Evolutionary conservation across 2,329 filamentous ascomycete genomes (phyloP), one percentile per base, ranked within the genome.

Genomic region (Grosmannia huntii): DNA sequence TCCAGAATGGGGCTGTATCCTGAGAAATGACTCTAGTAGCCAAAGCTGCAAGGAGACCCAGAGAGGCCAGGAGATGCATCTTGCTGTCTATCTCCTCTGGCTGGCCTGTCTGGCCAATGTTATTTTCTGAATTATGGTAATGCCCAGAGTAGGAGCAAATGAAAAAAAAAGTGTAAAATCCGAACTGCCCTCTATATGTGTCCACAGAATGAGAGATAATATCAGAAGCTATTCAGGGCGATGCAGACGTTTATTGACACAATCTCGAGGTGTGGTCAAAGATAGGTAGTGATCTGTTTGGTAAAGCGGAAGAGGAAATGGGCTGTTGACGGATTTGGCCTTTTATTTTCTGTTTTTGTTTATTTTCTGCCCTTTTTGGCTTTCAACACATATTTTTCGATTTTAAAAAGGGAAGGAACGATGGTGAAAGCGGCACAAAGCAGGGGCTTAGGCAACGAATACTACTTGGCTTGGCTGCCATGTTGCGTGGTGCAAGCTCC

Each of bases 1-100:
- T 71, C 72, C 72, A 73, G 65, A 67, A 73, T 10, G 60, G 57
- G 25, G 54, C 19, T 2, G 64, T 60, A 9, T 65, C 63, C 36
- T 62, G 63, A 50, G 61, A 65, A 5, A 48, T n/a, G 4, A 38
- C 49, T 12, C 41, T n/a, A 0, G 36, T 49, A 27, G 28, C 23
- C 38, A 58, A 58, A 53, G 44, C 58, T 31, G 4, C 21, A 6
- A 21, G 31, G 7, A 55, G 41, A 6, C 23, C 36, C n/a, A 58
- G 25, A 9, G n/a, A 19, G 2, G 44, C 27, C 11, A 49, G 12
- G 14, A 57, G 23, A 60, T 48, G 57, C 61, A 62, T 60, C 11
- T 57, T 33, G 19, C 9, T 21, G 16, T 1, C 11, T 36, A n/a
- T 23, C 11, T 21, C 33, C 44, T 33, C 19, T 12, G 11, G 16